Conservation (phyloP, 768 basidiomycete genomes). For the Macrocybe gigantea region DNA sequence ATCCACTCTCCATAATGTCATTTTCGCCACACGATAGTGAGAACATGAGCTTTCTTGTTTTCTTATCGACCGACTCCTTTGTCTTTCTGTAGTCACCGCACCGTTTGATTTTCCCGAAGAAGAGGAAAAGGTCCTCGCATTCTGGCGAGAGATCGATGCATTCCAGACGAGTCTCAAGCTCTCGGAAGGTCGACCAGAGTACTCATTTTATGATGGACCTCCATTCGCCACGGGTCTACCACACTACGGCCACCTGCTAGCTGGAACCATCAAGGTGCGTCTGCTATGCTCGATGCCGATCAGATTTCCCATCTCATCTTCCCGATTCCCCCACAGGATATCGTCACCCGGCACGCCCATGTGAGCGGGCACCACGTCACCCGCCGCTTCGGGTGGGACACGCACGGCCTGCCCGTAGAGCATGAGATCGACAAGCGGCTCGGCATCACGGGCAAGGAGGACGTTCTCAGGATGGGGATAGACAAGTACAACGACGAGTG, state of each 20-base stretch:
- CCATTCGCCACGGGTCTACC: slow-evolving; percentile 97
- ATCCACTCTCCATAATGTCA: slow-evolving; percentile 36
- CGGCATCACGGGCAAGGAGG: slow-evolving; percentile 85
- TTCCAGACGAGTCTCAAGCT: slow-evolving; percentile 93
- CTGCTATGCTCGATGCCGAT: slow-evolving; percentile 1
- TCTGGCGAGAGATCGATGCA: slow-evolving; percentile 96
- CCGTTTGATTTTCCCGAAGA: slow-evolving; percentile 82
- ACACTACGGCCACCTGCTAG: slow-evolving; percentile 91
- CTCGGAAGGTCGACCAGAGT: slow-evolving; percentile 86
- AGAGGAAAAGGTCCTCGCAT: slow-evolving; percentile 84
- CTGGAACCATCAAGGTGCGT: slow-evolving; percentile 87
- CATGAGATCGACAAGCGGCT: slow-evolving; percentile 99
- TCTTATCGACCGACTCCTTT: slow-evolving; percentile 7
- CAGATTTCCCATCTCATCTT: neutral
- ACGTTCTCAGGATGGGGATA: slow-evolving; percentile 94
- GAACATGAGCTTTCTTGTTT: slow-evolving; percentile 17
- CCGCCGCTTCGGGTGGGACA: slow-evolving; percentile 98
- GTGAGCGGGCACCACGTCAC: slow-evolving; percentile 89
- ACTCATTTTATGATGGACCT: slow-evolving; percentile 94
- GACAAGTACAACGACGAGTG: slow-evolving; percentile 98
- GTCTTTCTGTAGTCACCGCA: slow-evolving; percentile 49
- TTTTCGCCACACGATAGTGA: slow-evolving; percentile 70
- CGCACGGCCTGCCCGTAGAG: slow-evolving; percentile 97
- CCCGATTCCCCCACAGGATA: slow-evolving; percentile 57
- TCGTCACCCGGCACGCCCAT: slow-evolving; percentile 94